These are phyloP conservation scores for Penicillium ochrochloron DNA, from an alignment of 495 filamentous ascomycete species.

Conservation along the genomic window DNA sequence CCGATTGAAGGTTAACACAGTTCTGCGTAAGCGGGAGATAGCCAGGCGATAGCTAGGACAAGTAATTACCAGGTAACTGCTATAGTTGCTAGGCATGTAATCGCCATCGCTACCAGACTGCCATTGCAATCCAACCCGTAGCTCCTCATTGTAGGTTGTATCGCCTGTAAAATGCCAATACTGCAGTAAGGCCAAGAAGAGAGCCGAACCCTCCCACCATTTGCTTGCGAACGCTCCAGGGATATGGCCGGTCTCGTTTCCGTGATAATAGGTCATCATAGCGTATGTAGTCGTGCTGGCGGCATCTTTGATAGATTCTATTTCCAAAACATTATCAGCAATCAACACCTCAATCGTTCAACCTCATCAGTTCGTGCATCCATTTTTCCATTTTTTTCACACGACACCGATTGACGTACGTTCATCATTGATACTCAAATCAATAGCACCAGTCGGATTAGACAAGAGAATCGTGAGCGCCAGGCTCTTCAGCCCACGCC, in stretches of 20 bases:
- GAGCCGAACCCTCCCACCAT: conserved; percentile 83
- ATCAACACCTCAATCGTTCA: neutral
- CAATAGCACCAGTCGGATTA: conserved; percentile 16
- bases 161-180: conserved; percentile 64
- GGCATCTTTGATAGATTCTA: conserved; percentile 69
- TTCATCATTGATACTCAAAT: conserved; percentile 28
- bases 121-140: conserved; percentile 53
- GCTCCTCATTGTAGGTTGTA: conserved; percentile 54
- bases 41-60: no score
- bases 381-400: neutral
- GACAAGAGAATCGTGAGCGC: conserved; percentile 10
- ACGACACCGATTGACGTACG: conserved; percentile 16
- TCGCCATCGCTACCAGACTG: conserved; percentile 53
- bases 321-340: neutral
- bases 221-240: conserved; percentile 61
- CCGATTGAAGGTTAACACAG: neutral
- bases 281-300: conserved; percentile 63
- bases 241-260: conserved; percentile 64
- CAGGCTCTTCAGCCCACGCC: conserved; percentile 8
- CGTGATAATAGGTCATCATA: conserved; percentile 72
- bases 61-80: conserved; percentile 39
- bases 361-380: no score
- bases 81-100: conserved; percentile 53
- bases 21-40: no score
- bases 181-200: conserved; percentile 54